Percentiles rank a stretch among this genome's conserved stretches.
Conservation (phyloP, 2,329 filamentous ascomycete species). For the Calycina herbarum region DNA sequence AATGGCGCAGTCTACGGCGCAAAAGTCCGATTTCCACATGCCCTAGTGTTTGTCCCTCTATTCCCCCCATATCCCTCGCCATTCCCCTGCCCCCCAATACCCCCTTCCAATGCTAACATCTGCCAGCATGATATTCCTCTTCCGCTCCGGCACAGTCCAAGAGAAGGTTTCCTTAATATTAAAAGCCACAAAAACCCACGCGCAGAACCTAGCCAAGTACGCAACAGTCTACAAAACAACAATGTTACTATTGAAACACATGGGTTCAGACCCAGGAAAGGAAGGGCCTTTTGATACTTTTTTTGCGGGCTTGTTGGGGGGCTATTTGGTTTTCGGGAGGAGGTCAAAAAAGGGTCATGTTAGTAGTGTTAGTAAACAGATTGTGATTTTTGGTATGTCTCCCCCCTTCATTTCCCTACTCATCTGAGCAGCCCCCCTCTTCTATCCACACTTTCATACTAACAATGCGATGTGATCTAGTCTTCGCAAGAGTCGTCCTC, state of each 20-base stretch:
- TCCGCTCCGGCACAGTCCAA: constrained; percentile 80
- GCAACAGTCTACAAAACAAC: constrained; percentile 85
- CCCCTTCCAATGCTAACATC: not conserved
- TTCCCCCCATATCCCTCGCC: not conserved
- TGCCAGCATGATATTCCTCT: constrained; percentile 88
- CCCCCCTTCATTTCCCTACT: not conserved
- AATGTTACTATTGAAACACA: constrained; percentile 72
- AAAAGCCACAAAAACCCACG: constrained; percentile 86
- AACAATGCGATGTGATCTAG: constrained; percentile 36
- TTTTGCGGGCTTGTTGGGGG: constrained; percentile 81
- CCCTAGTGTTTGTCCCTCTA: constrained; percentile 66
- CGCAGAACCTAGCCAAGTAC: constrained; percentile 87
- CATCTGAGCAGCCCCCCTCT: not conserved
- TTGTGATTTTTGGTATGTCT: constrained; percentile 73
- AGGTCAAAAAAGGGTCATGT: constrained; percentile 66
- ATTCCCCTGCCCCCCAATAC: not conserved
- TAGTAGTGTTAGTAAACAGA: constrained; percentile 88
- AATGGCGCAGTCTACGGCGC: constrained; percentile 97
- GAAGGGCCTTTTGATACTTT: constrained; percentile 80
- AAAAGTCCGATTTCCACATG: constrained; percentile 98
- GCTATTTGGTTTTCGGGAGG: constrained; percentile 86
- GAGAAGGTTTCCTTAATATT: constrained; percentile 78
- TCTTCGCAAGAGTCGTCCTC: constrained; percentile 88
- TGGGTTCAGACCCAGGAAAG: constrained; percentile 57
- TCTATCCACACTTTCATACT: not conserved